Evolutionary conservation across 805 yeast species (phyloP).

Genomic region (Teunomyces gatunensis): DNA sequence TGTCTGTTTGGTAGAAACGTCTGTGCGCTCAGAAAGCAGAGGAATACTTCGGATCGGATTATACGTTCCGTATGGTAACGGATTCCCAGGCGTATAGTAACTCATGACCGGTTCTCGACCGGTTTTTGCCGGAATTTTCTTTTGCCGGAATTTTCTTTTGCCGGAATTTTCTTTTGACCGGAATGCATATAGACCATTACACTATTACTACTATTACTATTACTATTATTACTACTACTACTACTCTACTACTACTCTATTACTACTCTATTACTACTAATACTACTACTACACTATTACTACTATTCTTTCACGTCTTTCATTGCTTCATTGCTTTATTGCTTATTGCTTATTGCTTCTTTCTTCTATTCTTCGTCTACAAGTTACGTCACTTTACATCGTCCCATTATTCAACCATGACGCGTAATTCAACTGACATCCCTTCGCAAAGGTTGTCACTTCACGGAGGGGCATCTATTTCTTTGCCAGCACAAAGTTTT

Average conservation of each 20-base stretch:
- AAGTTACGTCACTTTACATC: too few relatives aligned
- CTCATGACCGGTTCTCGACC: slow-evolving; percentile 7
- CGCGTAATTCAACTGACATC: too few relatives aligned
- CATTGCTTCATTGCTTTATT: too few relatives aligned
- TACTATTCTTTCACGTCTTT: not conserved
- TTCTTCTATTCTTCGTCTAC: too few relatives aligned
- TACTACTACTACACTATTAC: not conserved
- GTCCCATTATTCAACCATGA: too few relatives aligned
- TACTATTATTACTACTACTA: not conserved
- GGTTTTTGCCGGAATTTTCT: slow-evolving; percentile 1
- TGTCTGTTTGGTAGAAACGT: not conserved
- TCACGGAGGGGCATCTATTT: not conserved
- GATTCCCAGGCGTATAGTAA: slow-evolving; percentile 7
- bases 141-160: not conserved
- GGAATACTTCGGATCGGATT: slow-evolving; percentile 9
- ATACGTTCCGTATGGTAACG: slow-evolving; percentile 9
- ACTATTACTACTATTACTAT: not conserved
- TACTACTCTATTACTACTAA: not conserved
- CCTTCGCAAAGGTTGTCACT: not conserved
- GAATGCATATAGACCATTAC: not conserved
- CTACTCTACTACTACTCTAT: not conserved
- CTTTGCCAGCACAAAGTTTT: not conserved
- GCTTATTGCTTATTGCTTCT: too few relatives aligned
- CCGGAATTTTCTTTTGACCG: not conserved
- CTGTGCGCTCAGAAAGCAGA: not conserved